Base-by-base conservation (phyloP, 2,329 filamentous ascomycete species). In the Phyllosticta ampelicida region DNA sequence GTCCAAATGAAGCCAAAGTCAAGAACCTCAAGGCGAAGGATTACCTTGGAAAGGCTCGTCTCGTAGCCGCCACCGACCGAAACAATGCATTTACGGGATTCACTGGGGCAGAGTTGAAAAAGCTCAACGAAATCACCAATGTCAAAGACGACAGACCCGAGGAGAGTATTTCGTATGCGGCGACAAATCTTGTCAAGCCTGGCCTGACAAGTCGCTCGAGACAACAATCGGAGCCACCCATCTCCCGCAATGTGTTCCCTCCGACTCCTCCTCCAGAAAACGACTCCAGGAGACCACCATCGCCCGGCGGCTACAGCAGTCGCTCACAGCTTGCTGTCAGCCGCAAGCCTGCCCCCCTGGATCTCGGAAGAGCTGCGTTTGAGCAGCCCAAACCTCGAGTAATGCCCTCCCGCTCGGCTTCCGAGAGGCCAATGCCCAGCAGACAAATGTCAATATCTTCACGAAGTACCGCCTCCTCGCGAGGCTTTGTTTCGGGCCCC, bases 1-100 rank as follows among this genome's bases (percentile, higher is more conserved):
- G 94, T 60, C 94, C 94, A 20, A 97, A 96, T 70, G 91, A 95
- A 67, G 91, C 94, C 62, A 99, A 99, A 74, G 94, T 99, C 64
- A 95, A 95, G 74, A 99, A 99, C 68, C 78, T 99, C 67, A 96
- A 96, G 78, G 89, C 90, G 20, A 97, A 97, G 71, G 91, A 99
- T 70, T 99, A 99, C 67, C 84, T 99, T 3, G 94, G 94, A 61
- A 96, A 96, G 73, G 90, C 94, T n/a, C 84, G 90, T 61, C 78
- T 99, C 30, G 89, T 99, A 9, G 94, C 94, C 21, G 88, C 91
- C 23, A 89, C 89, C 1, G 90, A 95, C 67, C 81, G 86, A 58
- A 76, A 81, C 63, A 92, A 91, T 72, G 86, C 85, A 23, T 94
- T 89, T 66, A 92, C 87, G 51, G 89, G 89, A 51, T 92, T 91